Evolutionary conservation across 73 alveolate species (phyloP), one percentile per base, ranked within the genome.

Genomic region (Halteria grandinella): DNA sequence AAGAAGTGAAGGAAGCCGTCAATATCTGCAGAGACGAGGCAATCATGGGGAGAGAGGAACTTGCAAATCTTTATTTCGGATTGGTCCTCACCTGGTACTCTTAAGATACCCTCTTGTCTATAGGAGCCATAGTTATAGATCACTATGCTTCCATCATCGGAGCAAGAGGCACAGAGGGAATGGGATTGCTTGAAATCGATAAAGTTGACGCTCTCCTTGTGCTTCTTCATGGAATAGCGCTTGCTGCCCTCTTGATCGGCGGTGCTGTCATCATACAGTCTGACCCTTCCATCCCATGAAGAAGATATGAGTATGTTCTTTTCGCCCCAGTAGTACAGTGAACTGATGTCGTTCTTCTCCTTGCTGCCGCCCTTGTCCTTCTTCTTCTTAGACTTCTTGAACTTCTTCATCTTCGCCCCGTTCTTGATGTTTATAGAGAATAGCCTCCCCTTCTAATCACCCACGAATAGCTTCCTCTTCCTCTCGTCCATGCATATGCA

Each of bases 401-500:
- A 96, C 75, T 90, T 93, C 85, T 96, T 96, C 98, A 96, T 96
- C 62, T 92, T 94, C 6, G 98, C 99, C 36, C 99, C 99, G 66
- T 96, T 96, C 87, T 92, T 94, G 70, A 96, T 94, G 62, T 96
- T 96, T 23, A 95, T 93, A 18, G 97, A 85, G 72, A 91, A 88
- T 31, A 96, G 89, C 64, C 97, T 82, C 31, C 99, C 99, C 71
- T 93, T 95, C 0, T 91, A 89, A 80, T 95, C 98, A 20, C 99
- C 99, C 33, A 96, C 94, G 79, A 94, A 96, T 25, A 96, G 83
- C 64, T 96, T 96, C 57, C 99, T 83, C 80, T 96, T 87, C 54
- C 98, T 80, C 51, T 89, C 69, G 88, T 96, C 99, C 55, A 95
- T 73, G 72, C 90, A 81, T 48, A 94, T 95, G 69, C 97, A 88